Evolutionary conservation across 1,284 basidiomycete species (phyloP).

Genomic region (Cutaneotrichosporon cutaneum): DNA sequence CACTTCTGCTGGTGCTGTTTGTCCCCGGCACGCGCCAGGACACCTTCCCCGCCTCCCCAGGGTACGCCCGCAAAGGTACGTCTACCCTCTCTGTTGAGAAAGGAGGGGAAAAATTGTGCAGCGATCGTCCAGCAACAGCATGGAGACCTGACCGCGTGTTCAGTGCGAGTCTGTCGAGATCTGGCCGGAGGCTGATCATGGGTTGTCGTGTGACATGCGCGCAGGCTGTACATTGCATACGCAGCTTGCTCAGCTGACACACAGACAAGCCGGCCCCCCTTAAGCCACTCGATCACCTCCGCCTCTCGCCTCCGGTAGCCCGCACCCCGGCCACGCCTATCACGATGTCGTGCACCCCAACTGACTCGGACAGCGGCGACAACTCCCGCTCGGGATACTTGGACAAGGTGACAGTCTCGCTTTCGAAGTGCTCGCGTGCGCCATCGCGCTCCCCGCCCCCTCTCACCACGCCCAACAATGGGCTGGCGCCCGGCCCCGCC

Average conservation of each 20-base stretch:
- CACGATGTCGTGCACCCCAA: background rate
- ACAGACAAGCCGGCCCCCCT: constrained; percentile 1
- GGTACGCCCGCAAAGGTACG: background rate
- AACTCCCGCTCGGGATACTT: background rate
- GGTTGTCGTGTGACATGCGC: background rate
- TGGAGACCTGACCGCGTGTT: background rate
- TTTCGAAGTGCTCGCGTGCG: background rate
- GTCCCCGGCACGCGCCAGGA: background rate
- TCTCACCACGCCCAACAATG: background rate
- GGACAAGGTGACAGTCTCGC: background rate
- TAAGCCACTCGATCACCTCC: background rate
- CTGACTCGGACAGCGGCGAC: background rate
- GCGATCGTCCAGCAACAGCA: too few relatives aligned
- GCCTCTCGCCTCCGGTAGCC: background rate
- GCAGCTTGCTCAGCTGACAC: background rate
- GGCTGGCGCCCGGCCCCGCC: background rate
- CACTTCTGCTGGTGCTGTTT: background rate
- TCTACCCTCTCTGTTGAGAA: background rate
- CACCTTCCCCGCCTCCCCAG: background rate
- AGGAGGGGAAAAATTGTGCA: background rate
- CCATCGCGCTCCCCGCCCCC: background rate
- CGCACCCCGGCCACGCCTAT: background rate
- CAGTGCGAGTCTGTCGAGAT: background rate
- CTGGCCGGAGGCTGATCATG: background rate
- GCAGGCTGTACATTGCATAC: background rate